A percentile compares a stretch with the other conserved stretches of the same genome.
Evolutionary conservation across 345 rosid genomes (phyloP).

Genomic region (Salix suchowensis): DNA sequence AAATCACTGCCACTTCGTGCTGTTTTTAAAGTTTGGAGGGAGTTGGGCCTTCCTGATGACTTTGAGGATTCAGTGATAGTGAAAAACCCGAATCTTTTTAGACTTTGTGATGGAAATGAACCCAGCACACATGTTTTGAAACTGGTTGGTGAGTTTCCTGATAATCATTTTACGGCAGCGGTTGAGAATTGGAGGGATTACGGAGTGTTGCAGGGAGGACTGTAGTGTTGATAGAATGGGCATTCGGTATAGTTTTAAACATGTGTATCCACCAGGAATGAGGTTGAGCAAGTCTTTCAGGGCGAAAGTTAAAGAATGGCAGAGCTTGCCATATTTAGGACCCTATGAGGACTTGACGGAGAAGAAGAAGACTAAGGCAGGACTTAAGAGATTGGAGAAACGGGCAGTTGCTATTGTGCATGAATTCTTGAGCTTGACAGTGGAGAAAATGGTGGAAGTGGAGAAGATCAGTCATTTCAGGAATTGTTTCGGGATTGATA

Average conservation of each 20-base stretch:
- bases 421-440: slow-evolving; percentile 75
- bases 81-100: slow-evolving; percentile 47
- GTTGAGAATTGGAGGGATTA: slow-evolving; percentile 81
- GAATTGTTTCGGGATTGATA: slow-evolving; percentile 69
- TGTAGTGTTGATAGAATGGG: slow-evolving; percentile 44
- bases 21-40: slow-evolving; percentile 90
- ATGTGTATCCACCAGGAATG: slow-evolving; percentile 77
- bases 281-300: slow-evolving; percentile 67
- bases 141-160: slow-evolving; percentile 40
- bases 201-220: slow-evolving; percentile 62
- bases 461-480: slow-evolving; percentile 93
- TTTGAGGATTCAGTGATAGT: slow-evolving; percentile 81
- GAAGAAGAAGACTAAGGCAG: slow-evolving; percentile 45
- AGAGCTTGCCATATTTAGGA: slow-evolving; percentile 59
- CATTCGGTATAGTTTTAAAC: slow-evolving; percentile 56
- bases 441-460: slow-evolving; percentile 90
- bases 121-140: slow-evolving; percentile 65
- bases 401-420: slow-evolving; percentile 69
- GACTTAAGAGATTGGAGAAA: slow-evolving; percentile 54
- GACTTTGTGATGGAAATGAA: slow-evolving; percentile 54
- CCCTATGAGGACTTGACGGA: slow-evolving; percentile 63
- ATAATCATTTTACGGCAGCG: slow-evolving; percentile 37
- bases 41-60: slow-evolving; percentile 86
- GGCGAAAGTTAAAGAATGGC: slow-evolving; percentile 82
- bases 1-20: slow-evolving; percentile 80